Base-by-base conservation (phyloP, 208 protist species). In the Crithidia thermophila region DNA sequence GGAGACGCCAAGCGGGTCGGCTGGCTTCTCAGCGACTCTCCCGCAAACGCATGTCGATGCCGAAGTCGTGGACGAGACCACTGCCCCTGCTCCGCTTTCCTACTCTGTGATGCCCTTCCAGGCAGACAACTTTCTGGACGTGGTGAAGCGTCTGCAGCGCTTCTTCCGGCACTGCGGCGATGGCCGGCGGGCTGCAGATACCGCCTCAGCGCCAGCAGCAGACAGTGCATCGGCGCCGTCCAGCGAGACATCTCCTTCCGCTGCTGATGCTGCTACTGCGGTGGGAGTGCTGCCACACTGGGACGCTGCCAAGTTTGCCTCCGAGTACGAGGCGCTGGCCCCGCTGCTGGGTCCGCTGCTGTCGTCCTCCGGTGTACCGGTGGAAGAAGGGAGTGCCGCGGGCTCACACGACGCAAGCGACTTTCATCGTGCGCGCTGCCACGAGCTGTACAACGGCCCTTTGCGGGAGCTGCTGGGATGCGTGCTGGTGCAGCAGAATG, bases 401-500 rank as follows among this genome's bases (percentile, higher is more conserved):
- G 47, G 13, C 2, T 42, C 18, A 11, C 43, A 46, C 8, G 66
- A 37, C 10, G 43, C 20, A 0, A 46, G 39, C 13, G 20, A 7
- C 45, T 31, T 52, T 25, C 50, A 55, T 11, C 64, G 33, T 0
- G 42, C 28, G 28, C 57, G 79, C 10, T 72, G 72, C 46, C 43
- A 57, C 4, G 16, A 40, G 4, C 76, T 95, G 3, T 81, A 67
- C 33, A 37, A 46, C 40, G 89, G 86, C n/a, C 82, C 84, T 0
- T 37, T 49, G 39, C 84, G 87, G 43, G 87, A 95, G 82, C 72
- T 95, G 21, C 74, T 95, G 13, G 85, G 79, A 11, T 93, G 86
- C 53, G 75, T 95, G 39, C 77, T 95, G 27, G 80, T 95, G 37
- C 85, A 95, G 72, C 78, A 80, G 25, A 83, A 86, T 57, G 90